A percentile compares a stretch with the other conserved stretches of the same genome.
These are phyloP conservation scores for Anastatica hierochuntica DNA, from an alignment of 345 rosid species.

Conservation along the genomic window DNA sequence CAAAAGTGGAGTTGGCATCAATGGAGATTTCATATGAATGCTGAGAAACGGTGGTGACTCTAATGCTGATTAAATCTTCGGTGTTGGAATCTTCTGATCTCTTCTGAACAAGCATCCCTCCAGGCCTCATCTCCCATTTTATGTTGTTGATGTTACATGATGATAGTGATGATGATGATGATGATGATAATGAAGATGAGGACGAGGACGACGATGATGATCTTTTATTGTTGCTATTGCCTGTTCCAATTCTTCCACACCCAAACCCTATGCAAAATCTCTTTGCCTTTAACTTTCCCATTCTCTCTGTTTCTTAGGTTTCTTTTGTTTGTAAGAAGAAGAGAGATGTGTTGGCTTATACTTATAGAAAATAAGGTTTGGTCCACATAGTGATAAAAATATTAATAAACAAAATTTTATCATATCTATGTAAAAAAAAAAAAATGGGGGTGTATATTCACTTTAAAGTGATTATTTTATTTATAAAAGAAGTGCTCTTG, in stretches of 20 bases:
- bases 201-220: slow-evolving; percentile 20
- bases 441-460: neutral
- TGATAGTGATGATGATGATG: slow-evolving; percentile 7
- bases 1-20: slow-evolving; percentile 77
- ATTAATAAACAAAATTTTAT: neutral
- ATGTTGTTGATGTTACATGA: slow-evolving; percentile 31
- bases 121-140: slow-evolving; percentile 92
- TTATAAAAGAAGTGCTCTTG: too few relatives aligned
- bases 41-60: slow-evolving; percentile 62
- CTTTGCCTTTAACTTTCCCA: slow-evolving; percentile 69
- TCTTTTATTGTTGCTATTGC: slow-evolving; percentile 17
- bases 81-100: slow-evolving; percentile 38
- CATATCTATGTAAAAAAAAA: neutral
- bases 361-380: slow-evolving; percentile 18
- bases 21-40: slow-evolving; percentile 63
- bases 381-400: neutral
- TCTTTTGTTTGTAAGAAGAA: slow-evolving; percentile 1
- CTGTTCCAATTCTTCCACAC: slow-evolving; percentile 22
- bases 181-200: too few relatives aligned
- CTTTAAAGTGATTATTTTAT: neutral
- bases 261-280: slow-evolving; percentile 59
- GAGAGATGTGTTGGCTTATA: slow-evolving; percentile 17
- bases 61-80: slow-evolving; percentile 39
- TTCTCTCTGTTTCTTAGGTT: slow-evolving; percentile 2
- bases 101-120: slow-evolving; percentile 93